Conservation (phyloP, 1,284 basidiomycete genomes). For the Melampsora larici-populina region DNA sequence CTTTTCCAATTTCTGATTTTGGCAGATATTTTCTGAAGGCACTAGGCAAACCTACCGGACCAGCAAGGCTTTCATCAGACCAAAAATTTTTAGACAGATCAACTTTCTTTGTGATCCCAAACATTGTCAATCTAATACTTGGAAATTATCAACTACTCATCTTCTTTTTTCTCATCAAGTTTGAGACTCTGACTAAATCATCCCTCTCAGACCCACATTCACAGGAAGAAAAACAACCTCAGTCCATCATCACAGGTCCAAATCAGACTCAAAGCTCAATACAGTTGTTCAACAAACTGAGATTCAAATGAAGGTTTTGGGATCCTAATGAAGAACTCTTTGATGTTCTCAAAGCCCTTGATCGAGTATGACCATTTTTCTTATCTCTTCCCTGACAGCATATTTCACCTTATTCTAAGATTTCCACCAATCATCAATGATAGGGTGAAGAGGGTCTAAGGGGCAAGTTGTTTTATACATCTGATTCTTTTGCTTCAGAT, state of each 20-base stretch:
- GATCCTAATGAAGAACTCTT: slow-evolving; percentile 37
- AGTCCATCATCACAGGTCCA: background rate
- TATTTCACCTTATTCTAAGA: background rate
- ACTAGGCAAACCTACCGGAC: slow-evolving; percentile 14
- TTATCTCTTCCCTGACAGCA: background rate
- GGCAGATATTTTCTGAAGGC: background rate
- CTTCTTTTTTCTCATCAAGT: background rate
- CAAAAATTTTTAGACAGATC: slow-evolving; percentile 23
- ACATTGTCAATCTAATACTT: background rate
- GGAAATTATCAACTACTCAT: background rate
- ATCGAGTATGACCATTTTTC: slow-evolving; percentile 4
- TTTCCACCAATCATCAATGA: background rate
- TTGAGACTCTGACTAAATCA: background rate
- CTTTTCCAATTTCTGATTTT: background rate
- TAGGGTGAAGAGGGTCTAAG: background rate
- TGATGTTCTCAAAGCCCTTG: slow-evolving; percentile 20
- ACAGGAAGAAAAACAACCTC: slow-evolving; percentile 3
- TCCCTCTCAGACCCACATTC: background rate
- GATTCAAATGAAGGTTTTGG: slow-evolving; percentile 10
- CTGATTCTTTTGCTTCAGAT: background rate
- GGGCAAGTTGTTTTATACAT: background rate
- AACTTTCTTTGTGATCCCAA: slow-evolving; percentile 17
- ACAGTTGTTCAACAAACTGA: slow-evolving; percentile 17
- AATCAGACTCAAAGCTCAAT: slow-evolving; percentile 21
- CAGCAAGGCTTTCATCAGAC: slow-evolving; percentile 29